Evolutionary conservation across 2,329 filamentous ascomycete genomes (phyloP).

Genomic region (Arthrobotrys sphaeroides): DNA sequence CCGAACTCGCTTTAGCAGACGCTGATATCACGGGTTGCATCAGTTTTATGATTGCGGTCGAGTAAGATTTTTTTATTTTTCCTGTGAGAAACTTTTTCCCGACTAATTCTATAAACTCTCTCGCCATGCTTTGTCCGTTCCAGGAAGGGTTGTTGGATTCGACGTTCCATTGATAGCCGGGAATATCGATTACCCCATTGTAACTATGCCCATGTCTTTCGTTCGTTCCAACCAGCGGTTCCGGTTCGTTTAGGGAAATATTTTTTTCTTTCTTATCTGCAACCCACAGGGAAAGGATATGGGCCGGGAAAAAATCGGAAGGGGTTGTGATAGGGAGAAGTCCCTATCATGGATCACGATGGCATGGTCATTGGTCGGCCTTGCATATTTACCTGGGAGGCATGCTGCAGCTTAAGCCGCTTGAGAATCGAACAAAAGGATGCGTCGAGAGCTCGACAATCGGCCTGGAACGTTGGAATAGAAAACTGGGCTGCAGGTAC

Average conservation of each 20-base stretch:
- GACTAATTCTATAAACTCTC: slow-evolving; percentile 31
- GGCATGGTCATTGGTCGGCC: slow-evolving; percentile 18
- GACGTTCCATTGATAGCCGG: slow-evolving; percentile 51
- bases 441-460: slow-evolving; percentile 1
- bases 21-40: not conserved
- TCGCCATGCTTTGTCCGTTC: slow-evolving; percentile 31
- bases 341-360: slow-evolving; percentile 20
- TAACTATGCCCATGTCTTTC: slow-evolving; percentile 47
- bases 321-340: slow-evolving; percentile 32
- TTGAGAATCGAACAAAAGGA: not conserved
- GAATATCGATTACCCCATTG: slow-evolving; percentile 54
- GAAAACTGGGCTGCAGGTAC: slow-evolving; percentile 41
- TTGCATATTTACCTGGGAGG: slow-evolving; percentile 18
- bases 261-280: slow-evolving; percentile 20
- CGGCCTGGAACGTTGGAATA: not conserved
- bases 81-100: slow-evolving; percentile 1
- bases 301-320: slow-evolving; percentile 49
- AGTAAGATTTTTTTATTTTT: slow-evolving; percentile 21
- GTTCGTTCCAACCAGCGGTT: slow-evolving; percentile 17
- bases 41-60: not conserved
- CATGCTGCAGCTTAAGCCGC: not conserved
- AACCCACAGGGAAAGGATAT: slow-evolving; percentile 13
- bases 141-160: slow-evolving; percentile 25
- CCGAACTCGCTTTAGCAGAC: slow-evolving; percentile 43
- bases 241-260: slow-evolving; percentile 25